A percentile compares a stretch with the other conserved stretches of the same genome.
phyloP scores from a whole-genome alignment of 1,139 yeast species.

The Yamadazyma trypodendri region DNA sequence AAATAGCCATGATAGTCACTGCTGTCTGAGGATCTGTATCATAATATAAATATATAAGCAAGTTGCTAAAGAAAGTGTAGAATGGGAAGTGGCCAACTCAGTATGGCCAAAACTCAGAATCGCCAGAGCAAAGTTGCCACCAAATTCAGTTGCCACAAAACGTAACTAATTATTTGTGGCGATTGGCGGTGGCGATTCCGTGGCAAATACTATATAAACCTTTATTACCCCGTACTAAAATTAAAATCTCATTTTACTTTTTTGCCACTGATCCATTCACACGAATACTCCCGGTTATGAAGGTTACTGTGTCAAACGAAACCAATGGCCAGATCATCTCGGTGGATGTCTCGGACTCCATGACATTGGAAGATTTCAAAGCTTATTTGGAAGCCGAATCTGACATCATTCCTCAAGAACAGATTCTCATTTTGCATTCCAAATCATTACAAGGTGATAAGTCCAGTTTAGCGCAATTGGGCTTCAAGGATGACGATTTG shows the following conservation, averaged over 20 bases:
- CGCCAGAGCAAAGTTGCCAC: too few species aligned
- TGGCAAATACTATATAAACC: not conserved
- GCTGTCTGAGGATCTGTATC: not conserved
- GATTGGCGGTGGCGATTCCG: not conserved
- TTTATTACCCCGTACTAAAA: too few species aligned
- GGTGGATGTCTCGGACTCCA: conserved; percentile 62
- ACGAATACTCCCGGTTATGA: conserved; percentile 23
- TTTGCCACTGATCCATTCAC: conserved; percentile 3
- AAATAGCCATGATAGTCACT: conserved; percentile 67
- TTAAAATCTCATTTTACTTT: conserved; percentile 1
- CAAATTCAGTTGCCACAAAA: too few species aligned
- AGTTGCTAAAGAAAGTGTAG: too few species aligned
- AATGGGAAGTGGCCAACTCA: too few species aligned
- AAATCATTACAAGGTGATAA: conserved; percentile 30
- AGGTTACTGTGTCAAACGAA: conserved; percentile 37
- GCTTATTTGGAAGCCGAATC: conserved; percentile 81
- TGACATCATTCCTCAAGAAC: conserved; percentile 45
- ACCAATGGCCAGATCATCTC: conserved; percentile 29
- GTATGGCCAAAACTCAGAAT: too few species aligned
- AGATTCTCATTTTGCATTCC: conserved; percentile 50
- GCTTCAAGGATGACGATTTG: conserved; percentile 59
- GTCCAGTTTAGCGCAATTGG: conserved; percentile 42
- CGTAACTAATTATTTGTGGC: too few species aligned
- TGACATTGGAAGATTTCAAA: conserved; percentile 65
- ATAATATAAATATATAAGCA: too few species aligned